Conservation (phyloP, 805 yeast species). For the Cyberlindnera nakhonratchasimensis region DNA sequence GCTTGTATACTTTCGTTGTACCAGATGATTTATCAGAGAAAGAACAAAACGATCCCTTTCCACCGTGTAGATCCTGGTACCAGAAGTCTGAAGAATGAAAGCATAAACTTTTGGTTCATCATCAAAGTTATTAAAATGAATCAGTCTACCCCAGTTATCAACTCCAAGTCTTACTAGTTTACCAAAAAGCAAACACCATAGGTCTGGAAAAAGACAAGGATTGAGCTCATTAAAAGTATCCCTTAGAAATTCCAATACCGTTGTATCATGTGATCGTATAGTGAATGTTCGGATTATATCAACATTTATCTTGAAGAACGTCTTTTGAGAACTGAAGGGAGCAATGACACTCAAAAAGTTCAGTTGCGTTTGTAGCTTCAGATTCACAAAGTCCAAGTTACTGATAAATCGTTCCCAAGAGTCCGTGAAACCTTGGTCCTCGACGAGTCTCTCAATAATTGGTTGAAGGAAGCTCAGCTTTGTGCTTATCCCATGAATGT, state of each 20-base stretch:
- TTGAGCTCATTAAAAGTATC: constrained; percentile 17
- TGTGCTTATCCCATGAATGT: constrained; percentile 4
- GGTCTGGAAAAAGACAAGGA: constrained; percentile 18
- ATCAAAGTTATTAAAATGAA: constrained; percentile 21
- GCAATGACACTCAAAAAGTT: constrained; percentile 12
- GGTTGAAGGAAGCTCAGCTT: constrained; percentile 1
- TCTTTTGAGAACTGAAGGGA: constrained; percentile 6
- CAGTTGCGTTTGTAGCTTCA: constrained; percentile 11
- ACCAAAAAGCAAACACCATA: constrained; percentile 25
- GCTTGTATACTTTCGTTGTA: constrained; percentile 10
- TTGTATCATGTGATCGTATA: neutral
- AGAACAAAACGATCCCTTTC: constrained; percentile 19
- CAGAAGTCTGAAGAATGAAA: constrained; percentile 22
- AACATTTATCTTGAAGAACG: constrained; percentile 11
- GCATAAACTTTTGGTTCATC: constrained; percentile 23
- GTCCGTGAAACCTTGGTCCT: constrained; percentile 2
- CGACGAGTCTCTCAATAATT: constrained; percentile 5
- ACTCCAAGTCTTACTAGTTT: constrained; percentile 15
- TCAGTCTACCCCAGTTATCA: constrained; percentile 25
- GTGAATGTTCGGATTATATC: constrained; percentile 10
- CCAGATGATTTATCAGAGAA: constrained; percentile 17
- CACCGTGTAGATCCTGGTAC: constrained; percentile 12
- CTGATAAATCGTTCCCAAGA: constrained; percentile 12
- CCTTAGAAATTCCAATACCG: constrained; percentile 10
- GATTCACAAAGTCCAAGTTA: neutral